Percentiles rank a stretch among this genome's conserved stretches.
These are phyloP conservation scores for Tardiomyces digboiensis DNA, from an alignment of 1,139 yeast species.

Conservation along the genomic window DNA sequence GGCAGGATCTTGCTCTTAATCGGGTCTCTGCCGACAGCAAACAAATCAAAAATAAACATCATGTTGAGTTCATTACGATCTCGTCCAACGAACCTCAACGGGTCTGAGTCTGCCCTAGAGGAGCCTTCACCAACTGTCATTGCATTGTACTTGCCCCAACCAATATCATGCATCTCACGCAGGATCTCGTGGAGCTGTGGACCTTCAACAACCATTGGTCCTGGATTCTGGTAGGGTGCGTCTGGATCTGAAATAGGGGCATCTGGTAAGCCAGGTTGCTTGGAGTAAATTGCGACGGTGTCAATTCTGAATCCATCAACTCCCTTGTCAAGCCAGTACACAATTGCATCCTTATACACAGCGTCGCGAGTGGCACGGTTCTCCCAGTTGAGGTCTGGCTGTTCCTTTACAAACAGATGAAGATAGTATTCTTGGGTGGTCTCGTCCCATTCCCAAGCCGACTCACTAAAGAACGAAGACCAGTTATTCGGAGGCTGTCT, in stretches of 20 bases:
- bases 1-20: slow-evolving; percentile 3
- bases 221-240: slow-evolving; percentile 34
- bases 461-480: slow-evolving; percentile 34
- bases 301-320: slow-evolving; percentile 54
- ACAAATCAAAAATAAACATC: slow-evolving; percentile 43
- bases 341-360: slow-evolving; percentile 39
- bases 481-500: slow-evolving; percentile 52
- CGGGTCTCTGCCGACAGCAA: slow-evolving; percentile 30
- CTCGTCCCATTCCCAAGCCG: slow-evolving; percentile 52
- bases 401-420: slow-evolving; percentile 41
- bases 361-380: slow-evolving; percentile 42
- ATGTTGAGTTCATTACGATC: slow-evolving; percentile 41
- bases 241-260: slow-evolving; percentile 40
- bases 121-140: slow-evolving; percentile 46
- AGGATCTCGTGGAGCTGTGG: slow-evolving; percentile 51
- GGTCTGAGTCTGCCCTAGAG: background rate
- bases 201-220: slow-evolving; percentile 32
- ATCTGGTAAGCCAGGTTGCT: slow-evolving; percentile 39
- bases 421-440: slow-evolving; percentile 44
- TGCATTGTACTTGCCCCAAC: slow-evolving; percentile 39
- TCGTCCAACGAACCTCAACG: slow-evolving; percentile 41
- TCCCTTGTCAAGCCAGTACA: slow-evolving; percentile 48
- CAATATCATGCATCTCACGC: slow-evolving; percentile 39
- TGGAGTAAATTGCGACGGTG: slow-evolving; percentile 45
- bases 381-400: slow-evolving; percentile 57